Percentiles rank a stretch among this genome's conserved stretches.
Evolutionary conservation across 2,329 filamentous ascomycete genomes (phyloP).

Genomic region (Hirsutella thompsonii): DNA sequence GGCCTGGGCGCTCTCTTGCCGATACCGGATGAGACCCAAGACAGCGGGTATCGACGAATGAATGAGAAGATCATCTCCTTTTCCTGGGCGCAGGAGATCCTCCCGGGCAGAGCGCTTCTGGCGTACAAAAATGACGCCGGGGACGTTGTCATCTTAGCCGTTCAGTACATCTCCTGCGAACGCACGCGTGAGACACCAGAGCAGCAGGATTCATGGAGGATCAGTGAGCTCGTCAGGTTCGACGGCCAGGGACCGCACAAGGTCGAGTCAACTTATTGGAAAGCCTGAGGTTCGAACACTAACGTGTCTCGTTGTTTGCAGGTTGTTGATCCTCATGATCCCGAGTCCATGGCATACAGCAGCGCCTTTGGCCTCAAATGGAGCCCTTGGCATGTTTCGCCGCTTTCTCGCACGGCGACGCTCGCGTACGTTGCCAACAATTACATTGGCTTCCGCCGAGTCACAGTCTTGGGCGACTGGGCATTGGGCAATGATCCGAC

Average conservation of each 20-base stretch:
- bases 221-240: conserved; percentile 38
- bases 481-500: conserved; percentile 19
- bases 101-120: conserved; percentile 28
- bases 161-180: conserved; percentile 22
- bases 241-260: conserved; percentile 31
- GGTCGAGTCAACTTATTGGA: conserved; percentile 7
- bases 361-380: conserved; percentile 40
- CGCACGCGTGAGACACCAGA: conserved; percentile 5
- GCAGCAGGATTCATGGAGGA: conserved; percentile 28
- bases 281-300: neutral
- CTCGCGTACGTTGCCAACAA: conserved; percentile 37
- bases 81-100: conserved; percentile 35
- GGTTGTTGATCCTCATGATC: conserved; percentile 23
- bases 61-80: conserved; percentile 36
- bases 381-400: conserved; percentile 35
- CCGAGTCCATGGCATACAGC: conserved; percentile 33
- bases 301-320: conserved; percentile 3
- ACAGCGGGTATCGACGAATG: conserved; percentile 18
- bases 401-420: conserved; percentile 24
- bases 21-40: conserved; percentile 27
- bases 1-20: conserved; percentile 38
- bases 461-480: conserved; percentile 28
- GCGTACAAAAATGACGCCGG: conserved; percentile 37
- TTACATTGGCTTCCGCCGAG: conserved; percentile 40
- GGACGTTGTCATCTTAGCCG: conserved; percentile 36